phyloP scores from a whole-genome alignment of 768 basidiomycete genomes.

The Lactarius akahatsu region DNA sequence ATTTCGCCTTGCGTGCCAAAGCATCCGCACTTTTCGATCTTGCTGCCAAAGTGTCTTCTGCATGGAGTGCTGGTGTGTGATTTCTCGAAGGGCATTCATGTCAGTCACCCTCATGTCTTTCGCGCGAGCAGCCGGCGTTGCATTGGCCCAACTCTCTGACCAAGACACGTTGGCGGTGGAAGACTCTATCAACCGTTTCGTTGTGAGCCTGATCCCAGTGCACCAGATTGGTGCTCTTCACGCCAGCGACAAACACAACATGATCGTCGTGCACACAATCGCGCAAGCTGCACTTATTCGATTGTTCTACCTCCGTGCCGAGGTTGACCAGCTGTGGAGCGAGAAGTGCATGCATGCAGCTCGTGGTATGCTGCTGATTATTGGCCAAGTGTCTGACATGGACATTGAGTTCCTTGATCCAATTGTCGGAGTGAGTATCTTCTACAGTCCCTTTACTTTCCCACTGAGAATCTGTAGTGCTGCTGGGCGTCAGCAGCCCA shows the following conservation, averaged over 20 bases:
- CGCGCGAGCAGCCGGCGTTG: slow-evolving; percentile 34
- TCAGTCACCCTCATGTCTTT: neutral
- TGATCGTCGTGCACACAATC: slow-evolving; percentile 63
- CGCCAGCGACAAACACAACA: slow-evolving; percentile 57
- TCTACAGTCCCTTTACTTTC: neutral
- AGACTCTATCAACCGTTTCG: slow-evolving; percentile 60
- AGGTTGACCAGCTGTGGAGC: slow-evolving; percentile 56
- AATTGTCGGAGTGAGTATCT: slow-evolving; percentile 61
- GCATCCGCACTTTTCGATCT: slow-evolving; percentile 73
- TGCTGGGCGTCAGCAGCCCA: slow-evolving; percentile 74
- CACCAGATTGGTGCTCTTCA: slow-evolving; percentile 59
- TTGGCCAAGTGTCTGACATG: slow-evolving; percentile 59
- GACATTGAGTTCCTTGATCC: slow-evolving; percentile 77
- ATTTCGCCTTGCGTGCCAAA: slow-evolving; percentile 66
- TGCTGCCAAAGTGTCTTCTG: slow-evolving; percentile 58
- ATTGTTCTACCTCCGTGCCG: slow-evolving; percentile 49
- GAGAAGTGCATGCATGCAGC: slow-evolving; percentile 69
- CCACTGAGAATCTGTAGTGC: slow-evolving; percentile 42
- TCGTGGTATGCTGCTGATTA: slow-evolving; percentile 55
- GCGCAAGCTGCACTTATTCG: slow-evolving; percentile 65
- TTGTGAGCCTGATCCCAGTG: slow-evolving; percentile 60
- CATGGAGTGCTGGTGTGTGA: slow-evolving; percentile 58
- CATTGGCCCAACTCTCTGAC: slow-evolving; percentile 45
- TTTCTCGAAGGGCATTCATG: slow-evolving; percentile 23
- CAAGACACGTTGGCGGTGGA: slow-evolving; percentile 65